These are phyloP conservation scores for Hirschfeldia incana DNA, from an alignment of 345 rosid species.

Conservation along the genomic window DNA sequence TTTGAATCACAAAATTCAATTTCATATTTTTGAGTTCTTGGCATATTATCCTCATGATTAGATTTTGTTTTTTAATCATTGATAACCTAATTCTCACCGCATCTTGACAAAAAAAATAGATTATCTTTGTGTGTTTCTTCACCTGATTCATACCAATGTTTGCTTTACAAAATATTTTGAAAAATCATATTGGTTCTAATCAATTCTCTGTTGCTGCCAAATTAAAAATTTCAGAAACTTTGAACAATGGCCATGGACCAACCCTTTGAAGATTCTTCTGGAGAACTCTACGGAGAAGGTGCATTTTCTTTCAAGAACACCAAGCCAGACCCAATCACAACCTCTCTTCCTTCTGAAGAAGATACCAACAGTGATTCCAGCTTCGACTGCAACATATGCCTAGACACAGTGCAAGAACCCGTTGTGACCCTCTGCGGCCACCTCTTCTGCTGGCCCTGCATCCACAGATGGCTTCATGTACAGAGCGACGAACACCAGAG, in stretches of 20 bases:
- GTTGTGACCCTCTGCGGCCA: slow-evolving; percentile 94
- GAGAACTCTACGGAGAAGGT: slow-evolving; percentile 40
- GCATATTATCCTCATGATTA: not conserved
- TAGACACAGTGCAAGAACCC: slow-evolving; percentile 77
- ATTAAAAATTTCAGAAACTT: slow-evolving; percentile 25
- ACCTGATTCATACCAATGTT: not conserved
- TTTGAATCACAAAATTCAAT: not conserved
- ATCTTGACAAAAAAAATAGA: not conserved
- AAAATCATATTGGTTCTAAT: slow-evolving; percentile 19
- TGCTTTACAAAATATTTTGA: no score
- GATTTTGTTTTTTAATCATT: not conserved
- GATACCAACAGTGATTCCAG: slow-evolving; percentile 35
- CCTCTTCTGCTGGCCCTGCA: slow-evolving; percentile 95
- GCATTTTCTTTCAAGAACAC: slow-evolving; percentile 37
- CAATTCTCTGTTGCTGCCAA: not conserved
- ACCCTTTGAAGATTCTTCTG: slow-evolving; percentile 39
- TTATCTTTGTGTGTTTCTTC: slow-evolving; percentile 13
- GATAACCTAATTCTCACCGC: slow-evolving; percentile 28
- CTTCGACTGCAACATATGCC: slow-evolving; percentile 83
- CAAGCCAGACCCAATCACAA: slow-evolving; percentile 20
- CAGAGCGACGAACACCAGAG: slow-evolving; percentile 42
- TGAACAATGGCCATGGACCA: slow-evolving; percentile 40
- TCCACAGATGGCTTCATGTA: slow-evolving; percentile 82
- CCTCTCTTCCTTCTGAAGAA: slow-evolving; percentile 36
- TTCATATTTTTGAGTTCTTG: not conserved